Conservation (phyloP, 1,284 basidiomycete species). For the Neotropicomus parvogracilis region DNA sequence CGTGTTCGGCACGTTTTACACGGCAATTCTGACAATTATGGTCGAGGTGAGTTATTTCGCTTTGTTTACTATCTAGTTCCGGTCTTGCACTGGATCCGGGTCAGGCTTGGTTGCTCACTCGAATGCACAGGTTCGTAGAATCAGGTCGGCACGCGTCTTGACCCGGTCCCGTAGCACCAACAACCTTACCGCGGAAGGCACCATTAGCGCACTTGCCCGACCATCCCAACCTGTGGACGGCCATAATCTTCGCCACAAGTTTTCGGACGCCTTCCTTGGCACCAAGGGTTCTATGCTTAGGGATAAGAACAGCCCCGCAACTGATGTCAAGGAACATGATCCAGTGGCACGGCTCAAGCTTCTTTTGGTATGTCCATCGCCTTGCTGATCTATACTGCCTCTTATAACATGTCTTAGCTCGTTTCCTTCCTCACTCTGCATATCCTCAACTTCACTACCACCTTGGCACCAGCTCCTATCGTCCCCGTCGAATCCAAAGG, state of each 20-base stretch:
- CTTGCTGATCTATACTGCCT: not conserved
- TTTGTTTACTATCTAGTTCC: slow-evolving; percentile 10
- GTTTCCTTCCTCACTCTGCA: slow-evolving; percentile 87
- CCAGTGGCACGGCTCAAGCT: slow-evolving; percentile 88
- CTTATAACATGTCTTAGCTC: slow-evolving; percentile 46
- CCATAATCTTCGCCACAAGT: slow-evolving; percentile 38
- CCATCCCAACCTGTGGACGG: slow-evolving; percentile 20
- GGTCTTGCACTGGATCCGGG: slow-evolving; percentile 1
- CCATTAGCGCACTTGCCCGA: slow-evolving; percentile 31
- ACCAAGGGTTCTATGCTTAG: slow-evolving; percentile 62
- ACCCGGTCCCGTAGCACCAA: slow-evolving; percentile 36
- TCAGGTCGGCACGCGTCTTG: slow-evolving; percentile 44
- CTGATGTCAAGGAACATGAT: slow-evolving; percentile 43
- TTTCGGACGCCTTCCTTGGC: slow-evolving; percentile 55
- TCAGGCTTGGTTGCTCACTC: slow-evolving; percentile 18
- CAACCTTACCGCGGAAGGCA: slow-evolving; percentile 31
- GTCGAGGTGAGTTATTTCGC: slow-evolving; percentile 67
- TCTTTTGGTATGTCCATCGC: slow-evolving; percentile 58
- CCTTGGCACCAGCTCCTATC: slow-evolving; percentile 64
- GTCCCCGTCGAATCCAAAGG: slow-evolving; percentile 23
- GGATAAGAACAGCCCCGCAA: slow-evolving; percentile 25
- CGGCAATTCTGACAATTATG: slow-evolving; percentile 88
- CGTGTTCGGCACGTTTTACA: slow-evolving; percentile 87
- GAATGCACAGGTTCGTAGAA: slow-evolving; percentile 43
- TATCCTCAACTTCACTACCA: slow-evolving; percentile 90